Evolutionary conservation across 805 yeast genomes (phyloP), one percentile per base, ranked within the genome.

Genomic region (Nakazawaea wickerhamii): DNA sequence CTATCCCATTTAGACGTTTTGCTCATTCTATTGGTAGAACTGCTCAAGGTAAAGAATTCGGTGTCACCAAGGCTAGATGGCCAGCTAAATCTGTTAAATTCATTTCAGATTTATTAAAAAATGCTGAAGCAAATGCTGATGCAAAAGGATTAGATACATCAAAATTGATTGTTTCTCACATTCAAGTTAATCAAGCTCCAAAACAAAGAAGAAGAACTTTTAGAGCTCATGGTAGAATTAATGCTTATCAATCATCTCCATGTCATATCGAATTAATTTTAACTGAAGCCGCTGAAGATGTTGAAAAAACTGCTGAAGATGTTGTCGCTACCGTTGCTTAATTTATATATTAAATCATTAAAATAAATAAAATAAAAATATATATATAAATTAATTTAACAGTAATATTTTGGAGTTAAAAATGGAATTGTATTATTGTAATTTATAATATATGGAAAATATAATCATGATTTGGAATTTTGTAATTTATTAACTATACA

Each of bases 201-300:
- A 89, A 89, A 79, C 95, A 88, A 79, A 93, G 98, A 83, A 91
- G 99, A 81, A 89, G 99, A 80, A 93, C 99, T 67, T 93, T 79
- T 96, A 90, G 99, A 84, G 99, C 99, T 65, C 98, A 91, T 84
- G 99, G 99, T 86, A 93, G 99, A 84, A 87, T 89, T 71, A 93
- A 91, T 78, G 95, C 96, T 65, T 93, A 89, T 93, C 95, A 89
- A 79, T 87, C 98, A 50, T 79, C 90, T 64, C 99, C 99, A 70
- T 90, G 95, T 65, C 99, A 93, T 86, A 91, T 93, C 71, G 99
- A 93, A 81, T 79, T 93, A 67, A 82, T 88, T 68, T 78, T 93
- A 63, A 84, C 96, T 65, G 99, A 93, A 82, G 86, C 81, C 73
- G 93, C 77, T 60, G 98, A 90, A 76, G 79, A 75, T 65, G 87